Base-by-base conservation (phyloP, 73 alveolate species). In the Tetrahymena malaccensis region DNA sequence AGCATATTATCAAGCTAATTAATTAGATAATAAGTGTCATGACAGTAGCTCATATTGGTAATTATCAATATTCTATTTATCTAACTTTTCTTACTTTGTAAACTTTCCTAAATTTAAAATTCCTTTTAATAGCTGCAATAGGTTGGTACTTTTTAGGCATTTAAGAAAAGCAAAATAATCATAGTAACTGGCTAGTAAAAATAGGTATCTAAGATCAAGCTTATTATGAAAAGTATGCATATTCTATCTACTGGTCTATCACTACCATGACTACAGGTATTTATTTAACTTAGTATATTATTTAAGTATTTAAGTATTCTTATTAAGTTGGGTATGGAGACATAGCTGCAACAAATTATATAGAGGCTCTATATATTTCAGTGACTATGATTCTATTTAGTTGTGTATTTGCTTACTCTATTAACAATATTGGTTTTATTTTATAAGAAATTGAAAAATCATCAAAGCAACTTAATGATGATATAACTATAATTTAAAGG, bases 301-400 rank as follows among this genome's bases (percentile, higher is more conserved):
- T 40, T 7, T 40, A 40, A 35, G 2, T 35, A 35, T 2, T 35
- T 35, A 35, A 35, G 43, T 8, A 44, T 50, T 50, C 16, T 19
- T 15, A 15, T 1, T 50, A 13, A 70, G 99, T 98, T 0, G 99
- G 99, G 27, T 98, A 98, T 96, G 99, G 99, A 37, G 99, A 98
- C 94, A 96, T 98, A 4, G 97, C 98, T 13, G 97, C 99, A 0
- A 96, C 83, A 37, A 97, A 97, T 55, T 34, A 93, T 40, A 17
- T 93, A 40, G 99, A 98, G 94, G 96, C 96, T 93, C 44, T 97
- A 1, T 85, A 98, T 84, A 94, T 98, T 27, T 94, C 97, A 31
- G 33, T 96, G 21, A 96, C 98, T 98, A 98, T 98, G 99, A 84
- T 98, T 85, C 95, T 97, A 35, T 95, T 94, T 85, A 95, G 95